Percentiles rank a stretch among this genome's conserved stretches.
Conservation (phyloP, 83 land plant genomes). For the Picea mariana region DNA sequence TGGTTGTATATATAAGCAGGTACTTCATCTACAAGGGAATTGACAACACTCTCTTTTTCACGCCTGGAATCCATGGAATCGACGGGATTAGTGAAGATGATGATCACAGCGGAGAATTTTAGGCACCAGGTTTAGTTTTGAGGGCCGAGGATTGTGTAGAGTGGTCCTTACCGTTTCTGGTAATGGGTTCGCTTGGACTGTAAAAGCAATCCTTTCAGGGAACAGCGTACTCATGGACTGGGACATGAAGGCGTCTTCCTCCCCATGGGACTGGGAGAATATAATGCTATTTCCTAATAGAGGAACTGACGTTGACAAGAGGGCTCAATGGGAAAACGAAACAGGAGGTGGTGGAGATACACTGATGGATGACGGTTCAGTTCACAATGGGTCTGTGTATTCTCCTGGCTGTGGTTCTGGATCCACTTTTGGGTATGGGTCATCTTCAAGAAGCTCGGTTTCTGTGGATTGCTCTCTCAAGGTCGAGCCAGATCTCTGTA, state of each 20-base stretch:
- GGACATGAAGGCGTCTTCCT: slow-evolving; percentile 15
- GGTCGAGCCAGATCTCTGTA: slow-evolving; percentile 2
- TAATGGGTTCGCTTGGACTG: no score
- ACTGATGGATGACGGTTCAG: neutral
- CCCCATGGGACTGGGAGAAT: slow-evolving; percentile 18
- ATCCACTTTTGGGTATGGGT: slow-evolving; percentile 7
- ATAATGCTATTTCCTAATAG: slow-evolving; percentile 8
- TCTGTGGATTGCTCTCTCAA: slow-evolving; percentile 8
- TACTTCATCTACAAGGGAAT: no score
- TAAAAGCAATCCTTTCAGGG: no score
- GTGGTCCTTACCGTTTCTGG: no score
- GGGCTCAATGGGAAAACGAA: slow-evolving; percentile 8
- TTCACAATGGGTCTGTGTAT: slow-evolving; percentile 2
- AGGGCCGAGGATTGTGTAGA: no score
- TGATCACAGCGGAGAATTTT: no score
- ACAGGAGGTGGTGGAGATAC: neutral
- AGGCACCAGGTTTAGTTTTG: no score
- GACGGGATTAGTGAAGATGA: no score
- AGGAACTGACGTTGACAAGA: slow-evolving; percentile 7
- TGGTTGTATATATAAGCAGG: no score
- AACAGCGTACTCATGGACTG: slow-evolving; percentile 11
- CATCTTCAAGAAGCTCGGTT: slow-evolving; percentile 13
- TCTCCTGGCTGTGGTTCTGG: slow-evolving; percentile 12
- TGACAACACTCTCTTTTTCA: no score
- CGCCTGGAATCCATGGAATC: no score